Evolutionary conservation across 2,329 filamentous ascomycete genomes (phyloP).

Genomic region (Botrytis hyacinthi): DNA sequence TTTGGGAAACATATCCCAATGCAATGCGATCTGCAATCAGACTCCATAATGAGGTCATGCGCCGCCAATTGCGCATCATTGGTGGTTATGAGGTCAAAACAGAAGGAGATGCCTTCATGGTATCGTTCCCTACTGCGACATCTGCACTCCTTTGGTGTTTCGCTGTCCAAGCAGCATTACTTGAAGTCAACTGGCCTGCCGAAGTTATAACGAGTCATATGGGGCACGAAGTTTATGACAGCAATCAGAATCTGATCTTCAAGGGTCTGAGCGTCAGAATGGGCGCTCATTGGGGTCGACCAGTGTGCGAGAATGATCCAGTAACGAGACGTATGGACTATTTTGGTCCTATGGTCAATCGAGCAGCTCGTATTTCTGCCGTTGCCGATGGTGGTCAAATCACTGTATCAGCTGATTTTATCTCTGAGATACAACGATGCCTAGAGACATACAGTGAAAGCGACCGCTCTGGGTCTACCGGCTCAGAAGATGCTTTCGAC

Average conservation of each 20-base stretch:
- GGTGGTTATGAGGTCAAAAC: conserved; percentile 99
- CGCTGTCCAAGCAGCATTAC: conserved; percentile 81
- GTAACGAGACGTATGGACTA: conserved; percentile 99
- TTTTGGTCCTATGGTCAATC: conserved; percentile 99
- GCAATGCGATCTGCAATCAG: conserved; percentile 97
- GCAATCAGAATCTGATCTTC: conserved; percentile 87
- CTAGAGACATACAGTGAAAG: conserved; percentile 85
- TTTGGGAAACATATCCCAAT: conserved; percentile 94
- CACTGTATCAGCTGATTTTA: conserved; percentile 94
- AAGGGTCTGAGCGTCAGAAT: conserved; percentile 92
- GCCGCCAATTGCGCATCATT: conserved; percentile 85
- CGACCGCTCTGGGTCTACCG: conserved; percentile 66
- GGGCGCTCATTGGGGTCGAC: conserved; percentile 94
- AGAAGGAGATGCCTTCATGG: conserved; percentile 99
- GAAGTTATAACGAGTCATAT: conserved; percentile 86
- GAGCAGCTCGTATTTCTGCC: conserved; percentile 87
- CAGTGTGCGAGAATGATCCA: conserved; percentile 92
- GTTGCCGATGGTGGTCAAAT: conserved; percentile 97
- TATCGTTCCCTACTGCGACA: conserved; percentile 94
- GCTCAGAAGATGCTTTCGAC: conserved; percentile 70
- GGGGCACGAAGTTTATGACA: conserved; percentile 78
- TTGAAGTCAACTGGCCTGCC: conserved; percentile 89
- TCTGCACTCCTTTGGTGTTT: conserved; percentile 96
- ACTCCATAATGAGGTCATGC: conserved; percentile 96
- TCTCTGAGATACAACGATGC: conserved; percentile 89